A percentile compares a stretch with the other conserved stretches of the same genome.
phyloP scores from a whole-genome alignment of 129 eudicot genomes.

The Oenanthe sinensis region DNA sequence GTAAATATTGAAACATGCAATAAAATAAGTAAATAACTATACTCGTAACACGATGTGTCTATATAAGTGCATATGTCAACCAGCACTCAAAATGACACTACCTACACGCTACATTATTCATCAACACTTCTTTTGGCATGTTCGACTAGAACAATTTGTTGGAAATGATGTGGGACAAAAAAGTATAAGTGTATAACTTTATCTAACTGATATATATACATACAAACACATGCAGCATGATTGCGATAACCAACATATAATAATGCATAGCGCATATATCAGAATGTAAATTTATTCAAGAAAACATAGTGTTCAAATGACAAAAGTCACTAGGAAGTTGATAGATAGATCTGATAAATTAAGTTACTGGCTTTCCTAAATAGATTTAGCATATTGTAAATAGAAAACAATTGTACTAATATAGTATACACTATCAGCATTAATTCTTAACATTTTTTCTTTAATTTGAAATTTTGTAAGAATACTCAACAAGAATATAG shows the following conservation, averaged over 20 bases:
- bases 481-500: not conserved
- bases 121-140: constrained; percentile 1
- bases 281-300: not conserved
- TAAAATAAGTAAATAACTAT: not conserved
- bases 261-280: not conserved
- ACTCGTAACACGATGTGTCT: not conserved
- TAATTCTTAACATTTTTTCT: not conserved
- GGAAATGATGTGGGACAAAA: not conserved
- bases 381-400: not conserved
- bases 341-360: not conserved
- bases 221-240: not conserved
- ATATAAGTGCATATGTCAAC: not conserved
- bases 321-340: not conserved
- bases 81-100: not conserved
- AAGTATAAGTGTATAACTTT: not conserved
- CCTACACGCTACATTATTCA: not conserved
- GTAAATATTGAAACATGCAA: not conserved
- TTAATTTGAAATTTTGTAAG: not conserved
- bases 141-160: not conserved
- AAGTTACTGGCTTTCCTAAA: not conserved
- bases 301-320: not conserved
- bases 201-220: not conserved
- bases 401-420: not conserved
- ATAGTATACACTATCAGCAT: not conserved
- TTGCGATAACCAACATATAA: not conserved